Evolutionary conservation across 108 stramenopile species (phyloP).

Genomic region (Chaetoceros tenuissimus): DNA sequence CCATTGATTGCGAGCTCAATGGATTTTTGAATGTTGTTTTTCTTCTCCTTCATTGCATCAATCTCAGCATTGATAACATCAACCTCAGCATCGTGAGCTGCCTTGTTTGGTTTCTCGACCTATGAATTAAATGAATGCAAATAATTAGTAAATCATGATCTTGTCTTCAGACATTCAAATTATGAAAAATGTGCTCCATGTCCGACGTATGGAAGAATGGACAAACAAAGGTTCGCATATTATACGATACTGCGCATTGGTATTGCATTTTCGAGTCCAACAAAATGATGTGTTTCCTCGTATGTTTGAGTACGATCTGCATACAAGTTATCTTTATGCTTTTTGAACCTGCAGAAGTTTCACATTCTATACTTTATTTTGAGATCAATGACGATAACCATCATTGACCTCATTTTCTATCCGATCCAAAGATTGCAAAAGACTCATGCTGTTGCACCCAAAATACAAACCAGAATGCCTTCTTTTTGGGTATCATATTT

Average conservation of each 20-base stretch:
- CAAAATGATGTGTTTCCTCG: conserved; percentile 2
- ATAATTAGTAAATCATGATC: no score
- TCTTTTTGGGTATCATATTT: no score
- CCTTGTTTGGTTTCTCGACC: conserved; percentile 75
- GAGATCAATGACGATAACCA: background rate
- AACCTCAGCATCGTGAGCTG: conserved; percentile 48
- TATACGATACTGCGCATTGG: conserved; percentile 6
- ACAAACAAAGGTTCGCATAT: conserved; percentile 1
- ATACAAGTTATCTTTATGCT: no score
- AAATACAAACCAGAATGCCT: no score
- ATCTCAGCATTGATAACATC: conserved; percentile 48
- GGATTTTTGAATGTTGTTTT: conserved; percentile 39
- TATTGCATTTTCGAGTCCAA: conserved; percentile 4
- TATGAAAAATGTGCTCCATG: no score
- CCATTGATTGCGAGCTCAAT: conserved; percentile 46
- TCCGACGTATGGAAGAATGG: background rate
- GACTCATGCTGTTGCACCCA: no score
- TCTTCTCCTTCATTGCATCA: conserved; percentile 46
- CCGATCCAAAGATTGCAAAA: no score
- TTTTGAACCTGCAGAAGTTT: no score
- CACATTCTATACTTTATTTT: no score
- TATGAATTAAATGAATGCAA: conserved; percentile 15
- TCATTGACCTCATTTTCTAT: no score
- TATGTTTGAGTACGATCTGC: no score
- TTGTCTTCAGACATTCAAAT: no score